Conservation (phyloP, 2,329 filamentous ascomycete genomes). For the Diaporthe sp. region DNA sequence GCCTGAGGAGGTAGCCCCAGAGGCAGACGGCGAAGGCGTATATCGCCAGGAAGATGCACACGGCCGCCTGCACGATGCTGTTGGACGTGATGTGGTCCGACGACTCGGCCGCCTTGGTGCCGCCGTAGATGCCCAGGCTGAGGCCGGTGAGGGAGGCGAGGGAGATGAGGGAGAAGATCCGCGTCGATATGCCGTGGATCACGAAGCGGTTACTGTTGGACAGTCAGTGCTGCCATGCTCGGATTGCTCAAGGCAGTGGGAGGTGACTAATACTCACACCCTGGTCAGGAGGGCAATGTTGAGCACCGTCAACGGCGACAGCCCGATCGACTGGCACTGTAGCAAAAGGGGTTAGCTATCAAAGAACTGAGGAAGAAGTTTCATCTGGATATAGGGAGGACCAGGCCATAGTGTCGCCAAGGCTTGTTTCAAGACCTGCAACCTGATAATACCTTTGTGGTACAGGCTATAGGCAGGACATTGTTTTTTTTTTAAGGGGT, state of each 20-base stretch:
- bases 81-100: conserved; percentile 33
- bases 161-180: conserved; percentile 34
- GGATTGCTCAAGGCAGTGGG: background rate
- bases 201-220: conserved; percentile 43
- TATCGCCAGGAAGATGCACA: conserved; percentile 33
- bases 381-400: too few species aligned
- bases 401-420: too few species aligned
- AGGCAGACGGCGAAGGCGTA: conserved; percentile 45
- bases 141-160: conserved; percentile 38
- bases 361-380: too few species aligned
- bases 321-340: conserved; percentile 48
- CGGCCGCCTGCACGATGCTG: conserved; percentile 32
- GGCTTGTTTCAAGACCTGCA: too few species aligned
- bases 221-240: conserved; percentile 20
- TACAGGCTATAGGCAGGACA: background rate
- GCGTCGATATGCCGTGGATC: conserved; percentile 43
- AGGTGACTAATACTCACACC: conserved; percentile 46
- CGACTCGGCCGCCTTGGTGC: conserved; percentile 35
- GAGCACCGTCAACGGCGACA: conserved; percentile 48
- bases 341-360: too few species aligned
- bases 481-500: too few species aligned
- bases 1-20: conserved; percentile 38
- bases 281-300: conserved; percentile 48
- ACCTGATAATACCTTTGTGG: too few species aligned
- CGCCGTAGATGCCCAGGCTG: conserved; percentile 40